A percentile compares a stretch with the other conserved stretches of the same genome.
Conservation (phyloP, 2,329 filamentous ascomycete genomes). For the Verticillium albo-atrum region DNA sequence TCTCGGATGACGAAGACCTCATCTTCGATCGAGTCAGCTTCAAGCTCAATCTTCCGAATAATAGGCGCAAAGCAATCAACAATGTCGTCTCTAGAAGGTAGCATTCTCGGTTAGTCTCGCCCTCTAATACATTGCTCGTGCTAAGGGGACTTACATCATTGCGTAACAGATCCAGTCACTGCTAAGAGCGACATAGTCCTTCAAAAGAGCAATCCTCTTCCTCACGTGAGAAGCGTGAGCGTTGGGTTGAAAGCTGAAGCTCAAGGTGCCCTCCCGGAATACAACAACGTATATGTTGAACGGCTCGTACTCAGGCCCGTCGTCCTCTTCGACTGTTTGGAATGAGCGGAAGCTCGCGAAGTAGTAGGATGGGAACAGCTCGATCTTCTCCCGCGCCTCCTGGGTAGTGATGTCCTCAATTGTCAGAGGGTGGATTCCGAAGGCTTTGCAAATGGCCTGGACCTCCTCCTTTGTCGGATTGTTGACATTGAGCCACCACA, state of each 20-base stretch:
- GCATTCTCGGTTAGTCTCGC: background rate
- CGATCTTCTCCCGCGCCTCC: conserved; percentile 96
- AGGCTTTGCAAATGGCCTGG: conserved; percentile 83
- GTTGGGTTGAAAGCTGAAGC: conserved; percentile 88
- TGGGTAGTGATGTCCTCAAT: conserved; percentile 95
- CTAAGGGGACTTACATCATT: conserved; percentile 64
- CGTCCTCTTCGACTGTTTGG: conserved; percentile 70
- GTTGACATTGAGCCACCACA: conserved; percentile 98
- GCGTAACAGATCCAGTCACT: conserved; percentile 99
- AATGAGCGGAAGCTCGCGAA: conserved; percentile 98
- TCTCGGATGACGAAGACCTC: conserved; percentile 88
- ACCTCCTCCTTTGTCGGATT: conserved; percentile 88
- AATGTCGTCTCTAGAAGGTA: conserved; percentile 73
- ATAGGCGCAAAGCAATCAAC: conserved; percentile 92
- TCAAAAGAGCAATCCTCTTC: conserved; percentile 84
- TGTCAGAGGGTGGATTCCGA: conserved; percentile 91
- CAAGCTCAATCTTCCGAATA: conserved; percentile 79
- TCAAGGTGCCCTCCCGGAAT: conserved; percentile 90
- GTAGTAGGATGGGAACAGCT: conserved; percentile 96
- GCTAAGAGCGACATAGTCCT: conserved; percentile 91
- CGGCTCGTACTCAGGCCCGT: conserved; percentile 81
- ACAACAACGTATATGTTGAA: conserved; percentile 97
- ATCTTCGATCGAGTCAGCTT: conserved; percentile 92
- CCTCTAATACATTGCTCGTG: background rate
- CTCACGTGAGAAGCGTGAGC: conserved; percentile 84